Base-by-base conservation (phyloP, 345 rosid species). In the Gossypium stocksii region DNA sequence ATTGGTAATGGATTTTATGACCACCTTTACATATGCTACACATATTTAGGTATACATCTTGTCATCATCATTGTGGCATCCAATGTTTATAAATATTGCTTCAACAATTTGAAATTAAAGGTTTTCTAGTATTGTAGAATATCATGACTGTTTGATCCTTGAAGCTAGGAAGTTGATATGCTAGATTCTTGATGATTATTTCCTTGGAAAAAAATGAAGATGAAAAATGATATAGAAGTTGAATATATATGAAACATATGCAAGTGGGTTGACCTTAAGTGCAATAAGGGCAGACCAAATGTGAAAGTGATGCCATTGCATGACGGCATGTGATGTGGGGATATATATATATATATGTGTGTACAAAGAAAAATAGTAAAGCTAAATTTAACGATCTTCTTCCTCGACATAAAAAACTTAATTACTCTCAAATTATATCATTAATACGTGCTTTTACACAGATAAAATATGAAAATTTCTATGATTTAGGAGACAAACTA, bases 261-360 rank as follows among this genome's bases (percentile, higher is more conserved):
- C 43, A 61, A 44, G 68, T 73, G 34, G 82, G 77, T 73, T 74
- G 77, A 66, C 82, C 64, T 34, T 13, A 54, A 58, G 34, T 22
- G 62, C 2, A 22, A 20, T 10, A 4, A 20, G 62, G 15, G 29
- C 62, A 58, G 3, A 22, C 62, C 29, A 14, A 9, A 59, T 23
- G 38, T 59, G 17, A 23, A 34, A 23, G 62, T 23, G 34, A 22
- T 58, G 34, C 10, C 62, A 10, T 58, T 2, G 38, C 67, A 34
- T 34, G 67, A 17, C 34, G 46, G 23, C 45, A 63, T 63, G 46
- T 41, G 20, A 34, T 63, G 63, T 23, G 63, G 63, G 62, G 63
- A 56, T 20, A 56, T 8, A 9, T 9, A 56, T 8, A 9, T 9
- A 4, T 58, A 8, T 20, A 9, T 9, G 29, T 57, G 29, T 6